Base-by-base conservation (phyloP, 1,284 basidiomycete species). In the Trichosporon coremiiforme region DNA sequence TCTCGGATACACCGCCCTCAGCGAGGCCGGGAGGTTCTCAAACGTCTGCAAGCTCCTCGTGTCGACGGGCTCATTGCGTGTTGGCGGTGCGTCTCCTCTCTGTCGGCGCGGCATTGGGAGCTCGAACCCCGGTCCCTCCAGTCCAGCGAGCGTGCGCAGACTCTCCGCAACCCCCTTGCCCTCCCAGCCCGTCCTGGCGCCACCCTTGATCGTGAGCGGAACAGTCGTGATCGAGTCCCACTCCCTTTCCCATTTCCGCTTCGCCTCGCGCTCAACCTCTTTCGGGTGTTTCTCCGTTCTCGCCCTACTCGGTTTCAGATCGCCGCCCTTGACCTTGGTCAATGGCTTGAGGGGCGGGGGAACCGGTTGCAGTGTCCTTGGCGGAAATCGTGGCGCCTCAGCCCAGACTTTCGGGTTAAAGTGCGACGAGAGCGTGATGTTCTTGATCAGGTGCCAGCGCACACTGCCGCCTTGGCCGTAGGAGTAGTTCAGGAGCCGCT, bases 81-180 rank as follows among this genome's bases (percentile, higher is more conserved):
- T 60, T 31, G 57, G 57, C 31, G 57, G 57, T 8, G 57, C 57
- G 6, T 60, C 29, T 1, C 57, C 29, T 3, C 57, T 1, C 29
- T 60, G 31, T n/a, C 29, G 29, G 31, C 57, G 12, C 29, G 57
- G 57, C 57, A 60, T 15, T 1, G 57, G 57, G 15, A 60, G 13
- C 57, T 60, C 57, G 15, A 47, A 55, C 41, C 15, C 60, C 25
- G 1, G 47, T 47, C 29, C 33, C 7, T 70, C 71, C 8, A 75
- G 29, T 0, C 75, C 76, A 1, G 79, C 76, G 4, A 79, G 62
- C 1, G 68, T 22, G 3, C 76, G 70, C 15, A 79, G 71, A 15
- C 73, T 68, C 13, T 72, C 71, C 2, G 76, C 53, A 4, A 73
- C 62, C 1, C 60, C 64, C 41, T 45, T 45, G 17, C 20, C 41